Base-by-base conservation (phyloP, 306 rosid species). In the Fagus sylvatica region DNA sequence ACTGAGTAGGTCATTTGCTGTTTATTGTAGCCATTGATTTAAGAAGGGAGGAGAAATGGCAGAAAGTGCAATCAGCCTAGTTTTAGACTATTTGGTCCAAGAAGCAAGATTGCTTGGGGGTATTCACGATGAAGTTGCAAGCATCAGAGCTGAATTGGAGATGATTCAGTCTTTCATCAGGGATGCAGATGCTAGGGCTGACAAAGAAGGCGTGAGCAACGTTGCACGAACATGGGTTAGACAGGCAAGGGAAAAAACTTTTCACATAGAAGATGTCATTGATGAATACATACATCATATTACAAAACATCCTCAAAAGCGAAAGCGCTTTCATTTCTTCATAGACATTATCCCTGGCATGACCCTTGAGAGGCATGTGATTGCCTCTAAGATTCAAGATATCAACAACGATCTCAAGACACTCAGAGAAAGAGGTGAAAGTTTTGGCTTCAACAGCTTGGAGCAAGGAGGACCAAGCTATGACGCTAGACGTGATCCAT, bases 251-350 rank as follows among this genome's bases (percentile, higher is more conserved):
- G 76, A 71, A 8, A 53, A 42, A 17, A 32, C 82, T 37, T 61
- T 46, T 51, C 65, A 66, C 53, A 78, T 71, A 2, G 81, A 78
- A 59, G 81, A 75, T 62, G 53, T 46, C 5, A 34, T 75, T 3
- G 72, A 78, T 7, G 71, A 56, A 7, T 78, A 78, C 81, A 0
- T 71, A n/a, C 39, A 28, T 5, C 30, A 33, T 55, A 16, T 74
- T 33, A 71, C 70, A 30, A 9, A 61, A 13, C n/a, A 53, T 15
- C 39, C 8, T 61, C 34, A 53, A n/a, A 67, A 12, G 53, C 53
- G n/a, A 39, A 28, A 49, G 13, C 6, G 4, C 33, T 6, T 39
- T 22, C 28, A 22, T 40, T 22, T 22, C 28, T 0, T 22, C 28
- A 22, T 22, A 22, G 28, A 22, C 28, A 22, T 22, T 22, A 22